A percentile compares a stretch with the other conserved stretches of the same genome.
phyloP scores from a whole-genome alignment of 805 yeast genomes.

The Candida montana region DNA sequence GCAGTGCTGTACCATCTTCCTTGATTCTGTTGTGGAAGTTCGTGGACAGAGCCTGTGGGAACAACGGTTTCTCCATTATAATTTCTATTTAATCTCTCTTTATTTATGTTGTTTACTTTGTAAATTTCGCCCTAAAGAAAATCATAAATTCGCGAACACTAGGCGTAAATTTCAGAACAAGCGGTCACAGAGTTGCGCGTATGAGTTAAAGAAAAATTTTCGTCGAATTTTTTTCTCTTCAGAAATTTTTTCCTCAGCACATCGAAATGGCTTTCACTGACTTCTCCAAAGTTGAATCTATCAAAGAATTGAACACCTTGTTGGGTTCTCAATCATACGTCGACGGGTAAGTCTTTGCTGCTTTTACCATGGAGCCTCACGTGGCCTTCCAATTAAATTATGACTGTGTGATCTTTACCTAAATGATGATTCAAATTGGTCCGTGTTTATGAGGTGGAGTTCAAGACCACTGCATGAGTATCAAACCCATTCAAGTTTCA shows the following conservation, averaged over 20 bases:
- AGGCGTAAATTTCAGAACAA: slow-evolving; percentile 3
- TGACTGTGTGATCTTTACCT: background rate
- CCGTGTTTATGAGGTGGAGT: slow-evolving; percentile 97
- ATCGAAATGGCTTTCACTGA: slow-evolving; percentile 66
- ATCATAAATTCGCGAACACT: slow-evolving; percentile 2
- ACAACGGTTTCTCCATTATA: slow-evolving; percentile 24
- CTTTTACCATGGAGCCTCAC: background rate
- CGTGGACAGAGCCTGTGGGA: slow-evolving; percentile 78
- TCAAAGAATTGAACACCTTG: slow-evolving; percentile 72
- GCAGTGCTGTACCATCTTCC: slow-evolving; percentile 67
- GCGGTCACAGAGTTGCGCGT: background rate
- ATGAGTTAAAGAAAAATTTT: slow-evolving; percentile 6
- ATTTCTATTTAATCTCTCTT: background rate
- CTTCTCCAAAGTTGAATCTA: slow-evolving; percentile 72
- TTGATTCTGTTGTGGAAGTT: slow-evolving; percentile 69
- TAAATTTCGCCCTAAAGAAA: slow-evolving; percentile 3
- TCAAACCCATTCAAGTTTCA: slow-evolving; percentile 45
- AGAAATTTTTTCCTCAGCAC: background rate
- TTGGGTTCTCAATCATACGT: slow-evolving; percentile 92
- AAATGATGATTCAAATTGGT: slow-evolving; percentile 77
- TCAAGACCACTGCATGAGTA: slow-evolving; percentile 95
- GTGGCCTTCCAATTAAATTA: too few relatives aligned
- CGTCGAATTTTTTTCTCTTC: slow-evolving; percentile 1
- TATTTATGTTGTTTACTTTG: background rate
- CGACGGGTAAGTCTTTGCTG: slow-evolving; percentile 75